A percentile compares a stretch with the other conserved stretches of the same genome.
Evolutionary conservation across 2,329 filamentous ascomycete genomes (phyloP).

Genomic region (Thielaviopsis populi): DNA sequence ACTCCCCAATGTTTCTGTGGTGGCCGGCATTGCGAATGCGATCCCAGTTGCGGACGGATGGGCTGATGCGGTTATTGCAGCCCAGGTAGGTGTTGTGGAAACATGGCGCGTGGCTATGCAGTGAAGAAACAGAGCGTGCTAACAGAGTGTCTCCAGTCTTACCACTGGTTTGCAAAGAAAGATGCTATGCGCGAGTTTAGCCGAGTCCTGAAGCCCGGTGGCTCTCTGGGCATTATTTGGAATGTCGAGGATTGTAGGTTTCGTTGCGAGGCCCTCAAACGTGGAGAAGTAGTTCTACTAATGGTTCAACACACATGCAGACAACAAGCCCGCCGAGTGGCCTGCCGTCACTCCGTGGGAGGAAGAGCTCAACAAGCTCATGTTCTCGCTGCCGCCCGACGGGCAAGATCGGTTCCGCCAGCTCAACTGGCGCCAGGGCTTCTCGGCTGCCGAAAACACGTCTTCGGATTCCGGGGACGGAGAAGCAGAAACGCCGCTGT

Average conservation of each 20-base stretch:
- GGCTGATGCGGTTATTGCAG: constrained; percentile 50
- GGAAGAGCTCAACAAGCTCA: constrained; percentile 42
- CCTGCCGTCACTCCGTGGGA: constrained; percentile 45
- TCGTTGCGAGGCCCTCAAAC: too few relatives aligned
- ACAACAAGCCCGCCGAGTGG: constrained; percentile 48
- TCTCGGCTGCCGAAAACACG: constrained; percentile 40
- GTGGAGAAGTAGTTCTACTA: background rate
- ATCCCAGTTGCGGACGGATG: constrained; percentile 42
- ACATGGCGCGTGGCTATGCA: background rate
- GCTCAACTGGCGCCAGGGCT: constrained; percentile 46
- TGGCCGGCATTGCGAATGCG: constrained; percentile 41
- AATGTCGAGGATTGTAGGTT: constrained; percentile 55
- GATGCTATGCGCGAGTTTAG: constrained; percentile 50
- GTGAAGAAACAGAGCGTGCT: background rate
- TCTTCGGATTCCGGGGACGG: background rate
- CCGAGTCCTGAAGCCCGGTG: constrained; percentile 45
- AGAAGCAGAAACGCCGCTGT: constrained; percentile 29
- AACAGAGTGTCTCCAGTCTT: constrained; percentile 26
- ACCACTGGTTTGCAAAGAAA: constrained; percentile 36
- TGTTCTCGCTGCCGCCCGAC: constrained; percentile 37
- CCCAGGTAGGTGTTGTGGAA: constrained; percentile 41
- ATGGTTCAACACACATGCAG: constrained; percentile 25
- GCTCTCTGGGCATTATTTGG: constrained; percentile 54
- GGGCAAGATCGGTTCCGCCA: constrained; percentile 51
- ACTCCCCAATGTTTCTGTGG: constrained; percentile 38